phyloP scores from a whole-genome alignment of 1,284 basidiomycete species.

The Cutaneotrichosporon dermatis region DNA sequence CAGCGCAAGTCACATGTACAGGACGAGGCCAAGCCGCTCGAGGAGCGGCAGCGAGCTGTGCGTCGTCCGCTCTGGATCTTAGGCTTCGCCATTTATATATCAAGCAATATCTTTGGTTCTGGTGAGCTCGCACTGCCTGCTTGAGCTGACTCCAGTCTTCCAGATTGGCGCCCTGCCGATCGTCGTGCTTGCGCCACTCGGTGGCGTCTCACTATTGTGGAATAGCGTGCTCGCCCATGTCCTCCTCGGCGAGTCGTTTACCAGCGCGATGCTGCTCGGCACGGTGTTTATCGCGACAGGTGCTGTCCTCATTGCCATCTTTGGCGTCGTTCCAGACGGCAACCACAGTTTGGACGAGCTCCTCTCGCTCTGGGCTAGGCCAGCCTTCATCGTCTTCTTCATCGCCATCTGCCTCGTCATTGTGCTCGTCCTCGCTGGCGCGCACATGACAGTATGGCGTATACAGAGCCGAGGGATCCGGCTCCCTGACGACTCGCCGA shows the following conservation, averaged over 20 bases:
- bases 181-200: constrained; percentile 86
- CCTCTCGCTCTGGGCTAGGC: constrained; percentile 68
- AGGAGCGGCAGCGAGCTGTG: constrained; percentile 64
- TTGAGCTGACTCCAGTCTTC: constrained; percentile 57
- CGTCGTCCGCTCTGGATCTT: constrained; percentile 77
- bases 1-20: constrained; percentile 91
- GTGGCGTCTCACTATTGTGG: constrained; percentile 87
- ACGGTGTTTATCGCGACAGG: constrained; percentile 83
- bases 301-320: constrained; percentile 54
- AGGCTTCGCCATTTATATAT: constrained; percentile 79
- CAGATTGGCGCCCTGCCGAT: constrained; percentile 92
- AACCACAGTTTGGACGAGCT: constrained; percentile 87
- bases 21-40: constrained; percentile 68
- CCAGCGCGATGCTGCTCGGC: constrained; percentile 75
- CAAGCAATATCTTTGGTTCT: constrained; percentile 78
- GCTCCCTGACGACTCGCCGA: constrained; percentile 17
- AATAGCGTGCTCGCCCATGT: constrained; percentile 88
- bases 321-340: constrained; percentile 73
- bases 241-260: constrained; percentile 81
- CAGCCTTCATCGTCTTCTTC: constrained; percentile 78
- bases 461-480: not conserved
- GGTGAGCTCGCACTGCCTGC: constrained; percentile 1
- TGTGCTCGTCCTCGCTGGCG: constrained; percentile 56
- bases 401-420: constrained; percentile 64
- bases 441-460: constrained; percentile 7